Evolutionary conservation across 2,329 filamentous ascomycete genomes (phyloP).

Genomic region (Botrytis deweyae): DNA sequence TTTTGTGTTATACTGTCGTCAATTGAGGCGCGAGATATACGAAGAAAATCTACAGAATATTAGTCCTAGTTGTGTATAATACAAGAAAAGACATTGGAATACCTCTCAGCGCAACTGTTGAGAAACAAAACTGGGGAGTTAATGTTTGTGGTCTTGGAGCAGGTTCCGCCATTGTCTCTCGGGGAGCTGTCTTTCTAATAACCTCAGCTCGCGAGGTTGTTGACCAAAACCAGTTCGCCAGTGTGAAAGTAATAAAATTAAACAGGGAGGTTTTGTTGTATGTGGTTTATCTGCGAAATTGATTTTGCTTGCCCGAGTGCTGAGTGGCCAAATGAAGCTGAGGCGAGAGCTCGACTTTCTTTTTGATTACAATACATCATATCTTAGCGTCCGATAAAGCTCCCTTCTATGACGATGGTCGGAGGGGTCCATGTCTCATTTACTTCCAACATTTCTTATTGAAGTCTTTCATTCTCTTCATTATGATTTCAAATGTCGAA

Average conservation of each 20-base stretch:
- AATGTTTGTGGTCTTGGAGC: slow-evolving; percentile 48
- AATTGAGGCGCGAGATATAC: slow-evolving; percentile 76
- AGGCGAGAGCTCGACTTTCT: slow-evolving; percentile 16
- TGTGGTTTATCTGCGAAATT: neutral
- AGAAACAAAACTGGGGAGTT: slow-evolving; percentile 77
- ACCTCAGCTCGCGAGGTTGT: slow-evolving; percentile 34
- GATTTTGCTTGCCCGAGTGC: neutral
- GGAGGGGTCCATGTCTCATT: neutral
- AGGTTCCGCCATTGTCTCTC: slow-evolving; percentile 34
- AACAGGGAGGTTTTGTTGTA: neutral
- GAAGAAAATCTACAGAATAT: slow-evolving; percentile 72
- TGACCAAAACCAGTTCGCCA: slow-evolving; percentile 39
- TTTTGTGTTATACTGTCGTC: slow-evolving; percentile 94
- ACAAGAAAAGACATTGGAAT: slow-evolving; percentile 19
- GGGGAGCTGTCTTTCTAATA: slow-evolving; percentile 23
- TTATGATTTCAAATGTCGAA: slow-evolving; percentile 44
- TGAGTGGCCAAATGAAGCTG: slow-evolving; percentile 16
- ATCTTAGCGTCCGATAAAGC: slow-evolving; percentile 26
- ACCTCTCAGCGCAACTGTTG: slow-evolving; percentile 68
- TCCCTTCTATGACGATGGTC: slow-evolving; percentile 25
- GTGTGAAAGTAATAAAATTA: slow-evolving; percentile 23
- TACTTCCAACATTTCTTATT: slow-evolving; percentile 16
- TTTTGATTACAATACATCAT: slow-evolving; percentile 17
- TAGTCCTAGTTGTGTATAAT: neutral
- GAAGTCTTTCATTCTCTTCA: slow-evolving; percentile 20